Evolutionary conservation across 2,329 filamentous ascomycete species (phyloP).

Genomic region (Monilinia fructicola): DNA sequence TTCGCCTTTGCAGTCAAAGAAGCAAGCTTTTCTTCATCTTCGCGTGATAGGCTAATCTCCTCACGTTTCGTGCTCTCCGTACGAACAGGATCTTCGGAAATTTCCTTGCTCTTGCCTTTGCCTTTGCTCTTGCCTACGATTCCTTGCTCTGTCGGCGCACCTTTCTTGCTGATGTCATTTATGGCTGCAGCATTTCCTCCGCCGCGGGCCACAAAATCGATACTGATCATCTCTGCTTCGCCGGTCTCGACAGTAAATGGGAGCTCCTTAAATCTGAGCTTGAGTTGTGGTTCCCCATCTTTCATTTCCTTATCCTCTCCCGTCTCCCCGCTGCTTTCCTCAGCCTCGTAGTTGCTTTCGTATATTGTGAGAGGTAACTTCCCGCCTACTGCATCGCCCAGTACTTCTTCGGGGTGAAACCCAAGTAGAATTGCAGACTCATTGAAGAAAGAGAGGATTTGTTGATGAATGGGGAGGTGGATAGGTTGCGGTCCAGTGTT

Average conservation of each 20-base stretch:
- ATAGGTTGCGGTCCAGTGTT: slow-evolving; percentile 66
- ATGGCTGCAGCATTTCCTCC: slow-evolving; percentile 75
- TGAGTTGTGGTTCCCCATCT: slow-evolving; percentile 55
- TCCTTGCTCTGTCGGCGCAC: slow-evolving; percentile 35
- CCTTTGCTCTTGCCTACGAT: slow-evolving; percentile 36
- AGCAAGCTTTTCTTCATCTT: slow-evolving; percentile 62
- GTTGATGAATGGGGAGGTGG: slow-evolving; percentile 72
- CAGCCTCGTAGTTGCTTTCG: slow-evolving; percentile 78
- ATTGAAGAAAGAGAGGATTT: slow-evolving; percentile 72
- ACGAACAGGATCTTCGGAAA: slow-evolving; percentile 31
- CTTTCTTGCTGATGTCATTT: slow-evolving; percentile 37
- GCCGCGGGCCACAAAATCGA: slow-evolving; percentile 87
- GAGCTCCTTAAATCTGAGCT: slow-evolving; percentile 77
- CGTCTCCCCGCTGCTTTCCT: slow-evolving; percentile 52
- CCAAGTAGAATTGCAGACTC: slow-evolving; percentile 83
- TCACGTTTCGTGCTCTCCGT: slow-evolving; percentile 43
- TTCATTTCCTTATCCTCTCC: slow-evolving; percentile 72
- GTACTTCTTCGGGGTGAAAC: slow-evolving; percentile 70
- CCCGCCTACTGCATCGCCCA: slow-evolving; percentile 61
- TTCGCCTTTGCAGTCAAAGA: slow-evolving; percentile 83
- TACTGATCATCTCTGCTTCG: slow-evolving; percentile 96
- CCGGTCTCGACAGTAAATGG: slow-evolving; percentile 88
- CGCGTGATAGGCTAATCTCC: slow-evolving; percentile 54
- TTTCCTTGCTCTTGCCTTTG: slow-evolving; percentile 36
- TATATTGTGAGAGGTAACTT: slow-evolving; percentile 90